A percentile compares a stretch with the other conserved stretches of the same genome.
phyloP scores from a whole-genome alignment of 176 grass and related monocot genomes.

The Oryza glumipatula region DNA sequence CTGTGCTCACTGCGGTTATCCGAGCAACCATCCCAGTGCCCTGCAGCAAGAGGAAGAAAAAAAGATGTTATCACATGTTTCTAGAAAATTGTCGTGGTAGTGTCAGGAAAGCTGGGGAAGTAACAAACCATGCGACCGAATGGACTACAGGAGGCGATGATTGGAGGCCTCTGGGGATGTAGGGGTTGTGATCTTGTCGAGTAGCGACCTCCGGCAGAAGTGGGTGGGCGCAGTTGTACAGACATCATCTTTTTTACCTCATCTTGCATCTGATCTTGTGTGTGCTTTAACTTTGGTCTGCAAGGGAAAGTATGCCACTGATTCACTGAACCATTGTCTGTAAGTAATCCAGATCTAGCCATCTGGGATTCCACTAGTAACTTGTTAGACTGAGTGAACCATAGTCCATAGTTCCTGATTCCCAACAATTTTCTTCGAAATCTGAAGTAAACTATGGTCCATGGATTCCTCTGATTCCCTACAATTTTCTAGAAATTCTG shows the following conservation, averaged over 20 bases:
- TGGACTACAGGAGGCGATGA: constrained; percentile 79
- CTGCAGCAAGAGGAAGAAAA: constrained; percentile 33
- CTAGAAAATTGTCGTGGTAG: neutral
- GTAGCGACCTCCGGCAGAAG: constrained; percentile 38
- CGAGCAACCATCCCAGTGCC: constrained; percentile 68
- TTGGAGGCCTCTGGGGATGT: constrained; percentile 42
- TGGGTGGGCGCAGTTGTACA: constrained; percentile 51
- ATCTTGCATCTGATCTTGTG: constrained; percentile 70
- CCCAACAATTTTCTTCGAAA: neutral
- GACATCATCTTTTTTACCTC: constrained; percentile 85
- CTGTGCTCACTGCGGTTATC: constrained; percentile 60
- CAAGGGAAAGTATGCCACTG: constrained; percentile 25
- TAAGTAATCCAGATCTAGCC: neutral
- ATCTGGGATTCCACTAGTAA: neutral
- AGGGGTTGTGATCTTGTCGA: constrained; percentile 33
- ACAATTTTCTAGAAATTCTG: neutral
- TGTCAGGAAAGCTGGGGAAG: neutral
- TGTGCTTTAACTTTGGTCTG: constrained; percentile 83
- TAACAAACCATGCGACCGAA: constrained; percentile 66
- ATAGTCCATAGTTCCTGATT: neutral
- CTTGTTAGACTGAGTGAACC: neutral
- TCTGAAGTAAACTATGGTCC: neutral
- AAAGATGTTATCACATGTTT: neutral
- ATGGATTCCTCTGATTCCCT: neutral
- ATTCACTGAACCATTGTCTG: neutral